Conservation (phyloP, 1,284 basidiomycete genomes). For the Leccinum subatratum region DNA sequence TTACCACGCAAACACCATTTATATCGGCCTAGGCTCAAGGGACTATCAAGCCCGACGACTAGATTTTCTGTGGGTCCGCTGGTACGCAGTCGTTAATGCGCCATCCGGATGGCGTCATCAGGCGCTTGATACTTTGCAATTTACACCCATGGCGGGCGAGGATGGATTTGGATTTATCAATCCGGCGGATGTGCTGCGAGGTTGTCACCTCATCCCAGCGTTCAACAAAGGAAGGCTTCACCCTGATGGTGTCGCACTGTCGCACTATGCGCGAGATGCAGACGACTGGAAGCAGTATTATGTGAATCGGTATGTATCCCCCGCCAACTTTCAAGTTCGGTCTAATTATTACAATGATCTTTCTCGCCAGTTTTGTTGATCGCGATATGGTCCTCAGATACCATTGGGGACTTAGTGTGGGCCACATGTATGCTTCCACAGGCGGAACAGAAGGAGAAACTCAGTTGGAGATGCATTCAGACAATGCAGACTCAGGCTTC, state of each 20-base stretch:
- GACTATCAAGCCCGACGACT: too few species aligned
- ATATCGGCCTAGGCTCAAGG: too few species aligned
- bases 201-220: neutral
- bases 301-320: neutral
- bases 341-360: neutral
- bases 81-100: too few species aligned
- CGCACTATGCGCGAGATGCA: neutral
- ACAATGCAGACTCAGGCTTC: neutral
- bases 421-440: neutral
- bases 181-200: neutral
- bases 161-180: neutral
- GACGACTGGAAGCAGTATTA: neutral
- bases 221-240: neutral
- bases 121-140: neutral
- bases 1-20: too few species aligned
- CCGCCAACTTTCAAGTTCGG: neutral
- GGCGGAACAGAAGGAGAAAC: neutral
- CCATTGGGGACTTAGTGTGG: neutral
- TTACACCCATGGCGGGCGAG: neutral
- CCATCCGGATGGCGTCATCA: too few species aligned
- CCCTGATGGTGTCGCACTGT: neutral
- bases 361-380: neutral
- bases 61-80: too few species aligned
- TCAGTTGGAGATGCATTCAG: neutral
- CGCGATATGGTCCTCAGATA: neutral